These are phyloP conservation scores for Triadica sebifera DNA, from an alignment of 345 rosid genomes.

Conservation along the genomic window DNA sequence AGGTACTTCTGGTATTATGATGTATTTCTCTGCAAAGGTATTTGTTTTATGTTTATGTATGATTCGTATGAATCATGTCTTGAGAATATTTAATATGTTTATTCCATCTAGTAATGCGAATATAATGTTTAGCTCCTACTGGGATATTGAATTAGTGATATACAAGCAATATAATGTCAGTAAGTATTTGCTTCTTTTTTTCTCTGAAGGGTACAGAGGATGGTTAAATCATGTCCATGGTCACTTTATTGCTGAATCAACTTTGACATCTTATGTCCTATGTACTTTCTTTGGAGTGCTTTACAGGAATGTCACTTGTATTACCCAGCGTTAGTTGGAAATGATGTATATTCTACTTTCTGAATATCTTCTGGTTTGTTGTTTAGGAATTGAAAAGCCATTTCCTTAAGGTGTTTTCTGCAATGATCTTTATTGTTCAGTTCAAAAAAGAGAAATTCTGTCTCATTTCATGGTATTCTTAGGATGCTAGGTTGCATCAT, in stretches of 20 bases:
- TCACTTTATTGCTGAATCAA: neutral
- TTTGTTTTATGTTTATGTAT: neutral
- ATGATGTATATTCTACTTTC: neutral
- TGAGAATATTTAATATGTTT: neutral
- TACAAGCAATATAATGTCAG: neutral
- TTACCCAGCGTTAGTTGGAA: neutral
- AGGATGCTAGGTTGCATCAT: too few relatives aligned
- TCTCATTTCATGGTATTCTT: too few relatives aligned
- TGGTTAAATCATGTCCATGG: neutral
- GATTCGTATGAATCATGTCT: neutral
- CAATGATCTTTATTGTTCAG: neutral
- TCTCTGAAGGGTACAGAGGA: neutral
- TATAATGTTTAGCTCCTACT: neutral
- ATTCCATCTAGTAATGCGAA: neutral
- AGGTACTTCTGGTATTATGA: slow-evolving; percentile 42
- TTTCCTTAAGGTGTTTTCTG: neutral
- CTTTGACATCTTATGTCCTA: neutral
- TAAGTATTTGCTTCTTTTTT: neutral
- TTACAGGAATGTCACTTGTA: neutral
- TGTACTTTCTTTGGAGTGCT: neutral
- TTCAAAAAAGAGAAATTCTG: neutral
- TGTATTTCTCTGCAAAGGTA: neutral
- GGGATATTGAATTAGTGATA: neutral
- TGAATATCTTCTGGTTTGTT: neutral
- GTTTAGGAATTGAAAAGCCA: neutral